Conservation (phyloP, 2,329 filamentous ascomycete species). For the Fusarium sambucinum region DNA sequence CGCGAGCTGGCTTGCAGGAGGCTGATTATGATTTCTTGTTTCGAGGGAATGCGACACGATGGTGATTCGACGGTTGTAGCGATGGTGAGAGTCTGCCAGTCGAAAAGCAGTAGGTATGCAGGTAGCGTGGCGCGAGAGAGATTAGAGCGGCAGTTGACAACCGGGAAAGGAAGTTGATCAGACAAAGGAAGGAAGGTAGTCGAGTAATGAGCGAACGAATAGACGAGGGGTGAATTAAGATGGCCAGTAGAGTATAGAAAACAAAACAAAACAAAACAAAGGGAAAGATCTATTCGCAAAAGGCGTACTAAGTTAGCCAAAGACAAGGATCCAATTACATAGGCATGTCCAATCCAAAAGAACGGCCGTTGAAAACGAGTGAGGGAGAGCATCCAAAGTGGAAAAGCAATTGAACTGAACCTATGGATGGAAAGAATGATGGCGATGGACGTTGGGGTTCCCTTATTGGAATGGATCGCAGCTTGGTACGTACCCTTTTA, state of each 20-base stretch:
- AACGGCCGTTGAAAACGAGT: constrained; percentile 10
- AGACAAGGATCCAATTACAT: constrained; percentile 17
- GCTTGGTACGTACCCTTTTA: constrained; percentile 37
- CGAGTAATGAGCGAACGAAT: constrained; percentile 33
- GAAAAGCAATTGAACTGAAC: constrained; percentile 23
- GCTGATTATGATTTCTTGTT: constrained; percentile 25
- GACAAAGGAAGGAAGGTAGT: constrained; percentile 32
- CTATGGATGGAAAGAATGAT: constrained; percentile 16
- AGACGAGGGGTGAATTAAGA: constrained; percentile 18
- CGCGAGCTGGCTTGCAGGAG: constrained; percentile 27
- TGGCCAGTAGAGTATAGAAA: constrained; percentile 11
- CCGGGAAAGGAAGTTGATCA: constrained; percentile 30
- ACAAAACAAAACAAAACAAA: constrained; percentile 23
- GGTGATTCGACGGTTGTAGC: constrained; percentile 36
- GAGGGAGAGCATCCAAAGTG: constrained; percentile 19
- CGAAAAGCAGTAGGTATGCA: constrained; percentile 19
- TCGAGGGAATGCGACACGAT: constrained; percentile 21
- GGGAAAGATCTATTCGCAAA: constrained; percentile 22
- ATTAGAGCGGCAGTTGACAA: constrained; percentile 18
- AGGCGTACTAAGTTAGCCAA: constrained; percentile 25
- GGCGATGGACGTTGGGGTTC: constrained; percentile 34
- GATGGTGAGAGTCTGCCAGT: constrained; percentile 25
- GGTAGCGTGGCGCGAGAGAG: constrained; percentile 40
- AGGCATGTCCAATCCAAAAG: constrained; percentile 21
- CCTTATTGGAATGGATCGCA: constrained; percentile 23